Conservation (phyloP, 257 asterid species). For the Oldenlandia corymbosa region DNA sequence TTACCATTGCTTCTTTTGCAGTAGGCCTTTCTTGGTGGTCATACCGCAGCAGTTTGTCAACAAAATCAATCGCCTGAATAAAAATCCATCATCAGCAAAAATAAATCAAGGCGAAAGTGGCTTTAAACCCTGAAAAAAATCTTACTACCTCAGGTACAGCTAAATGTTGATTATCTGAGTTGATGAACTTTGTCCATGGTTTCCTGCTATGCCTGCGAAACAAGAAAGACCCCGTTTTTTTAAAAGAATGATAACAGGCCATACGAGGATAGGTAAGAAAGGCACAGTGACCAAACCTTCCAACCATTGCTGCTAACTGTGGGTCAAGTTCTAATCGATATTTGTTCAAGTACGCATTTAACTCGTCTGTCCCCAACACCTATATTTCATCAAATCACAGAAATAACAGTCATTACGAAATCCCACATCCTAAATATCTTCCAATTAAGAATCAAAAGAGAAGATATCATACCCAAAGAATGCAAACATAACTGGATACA, state of each 20-base stretch:
- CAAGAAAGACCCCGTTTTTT: conserved; percentile 11
- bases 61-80: conserved; percentile 84
- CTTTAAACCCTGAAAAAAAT: conserved; percentile 3
- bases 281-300: conserved; percentile 37
- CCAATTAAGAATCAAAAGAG: not conserved
- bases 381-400: conserved; percentile 20
- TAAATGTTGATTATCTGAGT: conserved; percentile 43
- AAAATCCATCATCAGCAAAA: conserved; percentile 8
- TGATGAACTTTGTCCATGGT: conserved; percentile 34
- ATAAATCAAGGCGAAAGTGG: not conserved
- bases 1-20: conserved; percentile 96
- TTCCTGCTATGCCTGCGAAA: conserved; percentile 40
- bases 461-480: not conserved
- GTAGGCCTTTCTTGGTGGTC: conserved; percentile 97
- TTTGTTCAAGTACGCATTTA: conserved; percentile 62
- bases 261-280: not conserved
- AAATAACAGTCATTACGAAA: not conserved
- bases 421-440: not conserved
- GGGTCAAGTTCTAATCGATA: conserved; percentile 66
- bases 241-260: not conserved
- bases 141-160: conserved; percentile 71
- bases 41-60: conserved; percentile 80
- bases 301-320: conserved; percentile 71
- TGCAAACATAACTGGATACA: not conserved
- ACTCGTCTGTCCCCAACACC: conserved; percentile 79